A percentile compares a stretch with the other conserved stretches of the same genome.
Evolutionary conservation across 2,329 filamentous ascomycete genomes (phyloP).

Genomic region (Aspergillus ustus): DNA sequence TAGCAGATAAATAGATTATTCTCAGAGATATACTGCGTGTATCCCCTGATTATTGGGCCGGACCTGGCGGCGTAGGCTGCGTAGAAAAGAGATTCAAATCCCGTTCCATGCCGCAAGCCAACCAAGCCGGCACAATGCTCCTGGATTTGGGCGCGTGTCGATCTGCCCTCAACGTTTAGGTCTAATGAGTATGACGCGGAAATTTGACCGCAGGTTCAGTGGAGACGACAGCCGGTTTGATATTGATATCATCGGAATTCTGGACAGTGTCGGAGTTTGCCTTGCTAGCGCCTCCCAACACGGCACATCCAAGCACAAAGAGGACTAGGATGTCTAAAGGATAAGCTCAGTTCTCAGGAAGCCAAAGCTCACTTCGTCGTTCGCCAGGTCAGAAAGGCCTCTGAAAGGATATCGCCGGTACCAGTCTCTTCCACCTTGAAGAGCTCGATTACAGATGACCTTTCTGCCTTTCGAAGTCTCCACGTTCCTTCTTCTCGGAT

Average conservation of each 20-base stretch:
- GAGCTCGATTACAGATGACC: slow-evolving; percentile 71
- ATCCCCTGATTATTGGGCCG: not conserved
- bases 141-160: too few relatives aligned
- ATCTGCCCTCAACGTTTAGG: too few relatives aligned
- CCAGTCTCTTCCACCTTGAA: slow-evolving; percentile 74
- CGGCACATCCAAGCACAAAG: not conserved
- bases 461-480: slow-evolving; percentile 72
- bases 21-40: slow-evolving; percentile 5
- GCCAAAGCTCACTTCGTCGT: slow-evolving; percentile 16
- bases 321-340: not conserved
- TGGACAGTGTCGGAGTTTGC: not conserved
- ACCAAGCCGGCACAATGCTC: not conserved
- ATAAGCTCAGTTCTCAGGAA: not conserved
- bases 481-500: slow-evolving; percentile 74
- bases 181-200: too few relatives aligned
- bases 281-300: not conserved
- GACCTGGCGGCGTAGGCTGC: not conserved
- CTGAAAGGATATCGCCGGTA: slow-evolving; percentile 75
- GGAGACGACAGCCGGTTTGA: not conserved
- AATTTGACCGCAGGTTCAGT: not conserved
- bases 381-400: slow-evolving; percentile 77
- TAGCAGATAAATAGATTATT: slow-evolving; percentile 2
- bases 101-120: not conserved
- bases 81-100: too few relatives aligned
- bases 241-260: not conserved